A percentile compares a stretch with the other conserved stretches of the same genome.
Conservation (phyloP, 768 basidiomycete genomes). For the Trametes sanguinea region DNA sequence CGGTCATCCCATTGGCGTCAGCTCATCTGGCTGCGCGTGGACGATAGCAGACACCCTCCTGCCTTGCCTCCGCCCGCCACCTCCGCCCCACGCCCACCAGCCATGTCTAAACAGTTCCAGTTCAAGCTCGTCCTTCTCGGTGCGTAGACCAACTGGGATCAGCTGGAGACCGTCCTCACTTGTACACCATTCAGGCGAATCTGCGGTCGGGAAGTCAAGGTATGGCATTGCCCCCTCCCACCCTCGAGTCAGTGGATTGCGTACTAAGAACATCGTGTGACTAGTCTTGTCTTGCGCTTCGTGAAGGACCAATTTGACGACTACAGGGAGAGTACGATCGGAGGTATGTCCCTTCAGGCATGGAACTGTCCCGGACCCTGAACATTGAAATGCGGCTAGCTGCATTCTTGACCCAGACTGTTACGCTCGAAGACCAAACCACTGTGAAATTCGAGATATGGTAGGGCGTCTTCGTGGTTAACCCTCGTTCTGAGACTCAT, state of each 20-base stretch:
- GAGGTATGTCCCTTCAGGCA: constrained; percentile 50
- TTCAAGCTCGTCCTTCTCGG: constrained; percentile 98
- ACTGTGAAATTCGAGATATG: constrained; percentile 99
- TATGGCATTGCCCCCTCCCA: constrained; percentile 34
- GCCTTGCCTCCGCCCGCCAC: constrained; percentile 28
- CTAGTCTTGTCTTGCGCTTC: constrained; percentile 89
- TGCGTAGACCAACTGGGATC: constrained; percentile 36
- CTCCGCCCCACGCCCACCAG: constrained; percentile 34
- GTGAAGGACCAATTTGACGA: constrained; percentile 97
- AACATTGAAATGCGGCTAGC: constrained; percentile 49
- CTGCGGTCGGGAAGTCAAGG: constrained; percentile 97
- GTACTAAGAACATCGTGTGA: constrained; percentile 16
- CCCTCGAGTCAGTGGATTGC: constrained; percentile 27
- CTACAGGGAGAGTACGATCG: constrained; percentile 93
- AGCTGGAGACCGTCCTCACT: neutral
- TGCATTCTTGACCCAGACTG: constrained; percentile 98
- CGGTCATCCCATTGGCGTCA: constrained; percentile 9
- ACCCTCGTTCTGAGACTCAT: neutral
- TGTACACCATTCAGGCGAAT: constrained; percentile 69
- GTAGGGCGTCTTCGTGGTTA: constrained; percentile 44
- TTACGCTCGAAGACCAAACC: constrained; percentile 84
- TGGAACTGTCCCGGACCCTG: constrained; percentile 14
- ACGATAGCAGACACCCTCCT: constrained; percentile 21
- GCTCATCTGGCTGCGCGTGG: constrained; percentile 12
- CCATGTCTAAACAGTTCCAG: constrained; percentile 91